Percentiles rank a stretch among this genome's conserved stretches.
Conservation (phyloP, 2,329 filamentous ascomycete species). For the Botryosphaeria agaves region DNA sequence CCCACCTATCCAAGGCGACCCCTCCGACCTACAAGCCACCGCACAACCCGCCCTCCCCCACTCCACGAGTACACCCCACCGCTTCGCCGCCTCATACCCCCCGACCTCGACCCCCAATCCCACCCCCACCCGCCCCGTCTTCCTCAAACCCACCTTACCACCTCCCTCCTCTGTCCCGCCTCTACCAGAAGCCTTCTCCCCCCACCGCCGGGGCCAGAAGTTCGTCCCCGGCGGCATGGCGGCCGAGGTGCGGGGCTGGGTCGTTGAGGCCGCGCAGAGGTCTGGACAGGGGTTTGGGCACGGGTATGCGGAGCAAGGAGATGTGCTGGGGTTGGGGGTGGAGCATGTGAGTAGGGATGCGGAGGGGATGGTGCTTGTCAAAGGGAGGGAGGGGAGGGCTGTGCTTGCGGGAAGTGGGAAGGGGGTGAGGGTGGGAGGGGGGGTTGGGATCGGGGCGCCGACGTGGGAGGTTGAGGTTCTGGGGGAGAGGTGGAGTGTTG, state of each 20-base stretch:
- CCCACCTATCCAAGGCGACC: neutral
- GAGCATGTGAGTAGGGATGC: slow-evolving; percentile 5
- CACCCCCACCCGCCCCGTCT: neutral
- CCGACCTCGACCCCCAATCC: neutral
- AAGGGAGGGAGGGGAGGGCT: slow-evolving; percentile 2
- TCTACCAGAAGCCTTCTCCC: slow-evolving; percentile 35
- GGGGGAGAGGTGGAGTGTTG: slow-evolving; percentile 19
- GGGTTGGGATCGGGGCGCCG: slow-evolving; percentile 20
- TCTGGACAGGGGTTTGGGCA: slow-evolving; percentile 8
- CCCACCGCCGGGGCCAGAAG: slow-evolving; percentile 30
- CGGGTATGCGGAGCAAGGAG: slow-evolving; percentile 3
- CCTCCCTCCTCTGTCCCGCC: slow-evolving; percentile 9
- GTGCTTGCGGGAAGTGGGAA: slow-evolving; percentile 2
- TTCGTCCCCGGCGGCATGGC: slow-evolving; percentile 33
- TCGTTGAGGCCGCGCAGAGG: slow-evolving; percentile 8
- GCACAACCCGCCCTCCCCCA: neutral
- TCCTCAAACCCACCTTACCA: neutral
- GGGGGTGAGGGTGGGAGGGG: slow-evolving; percentile 8
- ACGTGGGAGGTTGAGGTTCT: slow-evolving; percentile 22
- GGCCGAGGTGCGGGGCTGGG: slow-evolving; percentile 30
- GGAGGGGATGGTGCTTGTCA: slow-evolving; percentile 2
- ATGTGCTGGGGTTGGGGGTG: slow-evolving; percentile 8
- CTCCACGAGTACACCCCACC: neutral
- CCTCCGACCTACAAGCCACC: too few species aligned
- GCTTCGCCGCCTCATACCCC: neutral